These are phyloP conservation scores for Botrytis paeoniae DNA, from an alignment of 2,329 filamentous ascomycete species.

Conservation along the genomic window DNA sequence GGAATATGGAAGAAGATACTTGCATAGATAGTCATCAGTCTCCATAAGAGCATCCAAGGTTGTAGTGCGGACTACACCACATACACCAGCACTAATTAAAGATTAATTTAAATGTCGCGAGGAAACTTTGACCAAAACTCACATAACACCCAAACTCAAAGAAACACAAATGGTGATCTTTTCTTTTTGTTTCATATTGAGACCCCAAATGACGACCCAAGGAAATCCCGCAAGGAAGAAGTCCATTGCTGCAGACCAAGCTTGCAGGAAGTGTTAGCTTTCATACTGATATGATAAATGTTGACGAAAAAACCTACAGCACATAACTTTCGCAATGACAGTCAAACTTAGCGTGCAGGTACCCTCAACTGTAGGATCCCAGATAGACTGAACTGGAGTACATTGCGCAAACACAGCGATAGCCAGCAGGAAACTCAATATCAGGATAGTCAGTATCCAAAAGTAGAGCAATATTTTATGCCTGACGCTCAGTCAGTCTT, in stretches of 20 bases:
- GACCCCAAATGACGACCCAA: neutral
- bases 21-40: conserved; percentile 9
- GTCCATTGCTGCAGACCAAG: conserved; percentile 7
- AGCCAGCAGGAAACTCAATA: neutral
- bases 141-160: conserved; percentile 9
- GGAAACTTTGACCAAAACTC: neutral
- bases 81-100: neutral
- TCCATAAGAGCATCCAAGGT: neutral
- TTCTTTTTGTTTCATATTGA: conserved; percentile 16
- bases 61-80: neutral
- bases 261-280: neutral
- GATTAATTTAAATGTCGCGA: neutral
- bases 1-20: neutral
- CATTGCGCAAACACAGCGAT: conserved; percentile 5
- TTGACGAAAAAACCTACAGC: neutral
- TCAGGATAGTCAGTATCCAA: neutral
- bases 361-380: neutral
- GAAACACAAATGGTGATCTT: conserved; percentile 12
- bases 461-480: conserved; percentile 9
- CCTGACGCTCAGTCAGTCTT: neutral
- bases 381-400: conserved; percentile 8
- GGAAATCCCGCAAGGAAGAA: conserved; percentile 13
- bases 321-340: conserved; percentile 9
- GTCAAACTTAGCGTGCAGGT: conserved; percentile 6
- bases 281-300: too few relatives aligned